Evolutionary conservation across 495 filamentous ascomycete genomes (phyloP).

Genomic region (Astrothelium macrocarpum): DNA sequence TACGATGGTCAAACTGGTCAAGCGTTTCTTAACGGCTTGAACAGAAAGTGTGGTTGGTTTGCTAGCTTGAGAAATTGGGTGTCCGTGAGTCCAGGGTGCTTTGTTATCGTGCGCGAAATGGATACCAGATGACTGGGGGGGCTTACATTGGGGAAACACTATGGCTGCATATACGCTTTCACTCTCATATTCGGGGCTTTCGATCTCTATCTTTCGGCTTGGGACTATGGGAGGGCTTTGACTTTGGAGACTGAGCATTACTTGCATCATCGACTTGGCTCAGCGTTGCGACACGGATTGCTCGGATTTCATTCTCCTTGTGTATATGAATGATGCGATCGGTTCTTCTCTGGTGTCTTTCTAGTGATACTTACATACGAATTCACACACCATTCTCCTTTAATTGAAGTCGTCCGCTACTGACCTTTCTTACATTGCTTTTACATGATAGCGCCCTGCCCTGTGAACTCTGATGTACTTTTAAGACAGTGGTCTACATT

Average conservation of each 20-base stretch:
- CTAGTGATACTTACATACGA: background rate
- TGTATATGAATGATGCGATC: slow-evolving; percentile 7
- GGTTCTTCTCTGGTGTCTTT: background rate
- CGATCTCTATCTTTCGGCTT: background rate
- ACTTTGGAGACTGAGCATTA: background rate
- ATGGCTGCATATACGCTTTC: slow-evolving; percentile 4
- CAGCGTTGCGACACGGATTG: background rate
- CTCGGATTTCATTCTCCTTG: background rate
- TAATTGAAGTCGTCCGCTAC: background rate
- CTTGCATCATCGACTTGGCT: background rate
- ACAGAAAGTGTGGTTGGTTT: background rate
- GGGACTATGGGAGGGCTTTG: background rate
- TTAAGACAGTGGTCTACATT: too few relatives aligned
- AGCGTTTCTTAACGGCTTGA: background rate
- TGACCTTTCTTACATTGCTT: background rate
- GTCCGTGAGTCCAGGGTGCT: background rate
- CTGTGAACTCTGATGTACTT: background rate
- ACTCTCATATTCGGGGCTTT: background rate
- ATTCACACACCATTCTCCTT: background rate
- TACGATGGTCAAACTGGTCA: background rate
- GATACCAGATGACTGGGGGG: background rate
- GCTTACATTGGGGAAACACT: background rate
- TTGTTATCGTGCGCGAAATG: background rate
- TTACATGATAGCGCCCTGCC: too few relatives aligned
- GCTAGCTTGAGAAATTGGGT: background rate